Evolutionary conservation across 1,139 yeast genomes (phyloP), one percentile per base, ranked within the genome.

Genomic region (Pichia terricola): DNA sequence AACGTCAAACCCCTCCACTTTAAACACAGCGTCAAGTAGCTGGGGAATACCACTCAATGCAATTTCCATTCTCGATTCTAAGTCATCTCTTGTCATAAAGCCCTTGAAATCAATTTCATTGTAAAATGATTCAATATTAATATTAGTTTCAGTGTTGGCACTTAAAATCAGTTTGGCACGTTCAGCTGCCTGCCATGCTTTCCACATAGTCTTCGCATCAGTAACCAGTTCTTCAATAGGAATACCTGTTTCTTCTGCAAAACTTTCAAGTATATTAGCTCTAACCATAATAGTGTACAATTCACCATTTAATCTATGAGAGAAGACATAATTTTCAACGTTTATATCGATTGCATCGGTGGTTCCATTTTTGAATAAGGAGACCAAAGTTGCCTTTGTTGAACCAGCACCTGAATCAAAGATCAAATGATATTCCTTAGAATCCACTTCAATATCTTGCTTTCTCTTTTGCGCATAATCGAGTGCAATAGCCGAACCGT

Each of bases 391-490:
- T 3, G 96, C 95, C 45, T 81, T 77, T 0, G 95, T 84, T 0
- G 94, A 80, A 1, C 95, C 95, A 3, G 96, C 94, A 42, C 99
- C 99, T 74, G 84, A 76, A 61, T 91, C 98, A 61, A 81, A 87
- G 32, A 94, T 73, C 43, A 88, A 61, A 57, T 84, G 86, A 56
- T 81, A 75, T 54, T 80, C 78, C 41, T 67, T 68, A 5, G 58
- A 59, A 11, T 61, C 62, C 4, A 68, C 70, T 34, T 70, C 64
- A 8, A 41, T 36, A 40, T 46, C 43, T 22, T 69, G n/a, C 4
- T 9, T 70, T 43, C 74, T 68, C 35, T 70, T 72, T 37, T 81
- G 70, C 1, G 73, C 76, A 60, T 78, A 88, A 59, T 88, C 87
- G 40, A 86, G 67, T 1, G 95, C 96, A 26, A 87, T 91, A 2